Evolutionary conservation across 1,284 basidiomycete genomes (phyloP).

Genomic region (Heliocybe sulcata): DNA sequence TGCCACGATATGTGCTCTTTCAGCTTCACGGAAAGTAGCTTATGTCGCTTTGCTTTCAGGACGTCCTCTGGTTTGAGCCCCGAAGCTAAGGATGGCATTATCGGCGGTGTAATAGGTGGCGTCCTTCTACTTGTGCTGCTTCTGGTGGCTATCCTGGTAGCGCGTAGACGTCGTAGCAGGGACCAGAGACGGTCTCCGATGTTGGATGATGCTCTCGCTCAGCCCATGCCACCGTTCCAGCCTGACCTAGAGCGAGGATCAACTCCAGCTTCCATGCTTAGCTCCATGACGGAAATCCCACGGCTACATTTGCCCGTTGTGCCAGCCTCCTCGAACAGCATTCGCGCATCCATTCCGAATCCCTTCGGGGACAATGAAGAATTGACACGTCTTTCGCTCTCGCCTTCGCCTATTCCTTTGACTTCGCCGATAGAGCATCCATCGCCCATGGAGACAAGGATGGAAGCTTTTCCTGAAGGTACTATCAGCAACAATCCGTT

Average conservation of each 20-base stretch:
- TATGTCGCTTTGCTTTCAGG: neutral
- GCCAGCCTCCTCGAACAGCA: neutral
- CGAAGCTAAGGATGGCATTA: neutral
- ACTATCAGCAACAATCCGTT: neutral
- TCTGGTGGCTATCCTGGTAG: neutral
- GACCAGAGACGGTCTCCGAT: neutral
- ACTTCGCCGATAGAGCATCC: neutral
- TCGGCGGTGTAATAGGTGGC: neutral
- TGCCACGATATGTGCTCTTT: neutral
- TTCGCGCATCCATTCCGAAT: neutral
- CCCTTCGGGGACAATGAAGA: neutral
- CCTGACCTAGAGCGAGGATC: neutral
- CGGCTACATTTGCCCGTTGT: neutral
- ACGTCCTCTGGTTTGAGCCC: neutral
- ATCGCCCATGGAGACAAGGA: neutral
- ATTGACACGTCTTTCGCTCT: neutral
- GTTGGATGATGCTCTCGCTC: neutral
- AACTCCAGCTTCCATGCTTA: neutral
- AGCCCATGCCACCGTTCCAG: neutral
- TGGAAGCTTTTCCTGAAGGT: neutral
- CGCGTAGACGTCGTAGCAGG: neutral
- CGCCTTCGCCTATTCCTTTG: neutral
- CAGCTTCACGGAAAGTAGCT: neutral
- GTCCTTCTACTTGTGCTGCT: neutral
- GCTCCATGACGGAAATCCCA: neutral